Evolutionary conservation across 495 filamentous ascomycete genomes (phyloP).

Genomic region (Daldinia loculata): DNA sequence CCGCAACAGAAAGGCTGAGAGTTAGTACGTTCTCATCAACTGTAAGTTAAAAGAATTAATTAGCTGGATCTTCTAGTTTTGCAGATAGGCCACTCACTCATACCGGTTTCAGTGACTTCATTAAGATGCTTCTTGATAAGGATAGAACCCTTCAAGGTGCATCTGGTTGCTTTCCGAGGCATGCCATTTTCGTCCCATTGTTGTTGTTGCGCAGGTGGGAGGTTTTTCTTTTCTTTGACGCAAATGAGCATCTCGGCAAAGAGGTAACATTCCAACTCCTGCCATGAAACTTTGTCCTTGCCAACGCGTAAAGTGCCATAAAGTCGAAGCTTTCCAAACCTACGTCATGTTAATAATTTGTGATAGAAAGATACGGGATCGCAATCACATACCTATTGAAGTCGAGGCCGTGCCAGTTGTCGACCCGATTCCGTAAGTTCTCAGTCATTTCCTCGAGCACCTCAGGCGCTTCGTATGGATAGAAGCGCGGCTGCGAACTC

Average conservation of each 20-base stretch:
- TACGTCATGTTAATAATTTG: conserved; percentile 45
- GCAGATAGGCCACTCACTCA: conserved; percentile 39
- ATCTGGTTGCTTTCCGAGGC: conserved; percentile 73
- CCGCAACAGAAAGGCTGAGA: conserved; percentile 87
- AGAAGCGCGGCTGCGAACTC: conserved; percentile 60
- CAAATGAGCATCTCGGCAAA: conserved; percentile 99
- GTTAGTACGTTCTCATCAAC: conserved; percentile 86
- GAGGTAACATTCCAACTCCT: conserved; percentile 96
- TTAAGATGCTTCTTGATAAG: conserved; percentile 98
- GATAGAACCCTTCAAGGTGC: conserved; percentile 96
- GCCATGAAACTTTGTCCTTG: conserved; percentile 97
- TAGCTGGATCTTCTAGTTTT: conserved; percentile 41
- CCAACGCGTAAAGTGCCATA: conserved; percentile 93
- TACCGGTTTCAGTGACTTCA: conserved; percentile 75
- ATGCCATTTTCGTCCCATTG: conserved; percentile 71
- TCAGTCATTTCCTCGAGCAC: conserved; percentile 87
- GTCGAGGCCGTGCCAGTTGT: conserved; percentile 99
- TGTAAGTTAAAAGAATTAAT: conserved; percentile 35
- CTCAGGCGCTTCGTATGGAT: conserved; percentile 69
- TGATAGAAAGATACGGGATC: neutral
- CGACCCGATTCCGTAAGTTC: conserved; percentile 81
- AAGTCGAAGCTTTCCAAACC: conserved; percentile 92
- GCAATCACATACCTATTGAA: conserved; percentile 72
- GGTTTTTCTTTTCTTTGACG: conserved; percentile 92
- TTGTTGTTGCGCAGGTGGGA: conserved; percentile 51